Percentiles rank a stretch among this genome's conserved stretches.
Conservation (phyloP, 306 rosid species). For the Ceratonia siliqua region DNA sequence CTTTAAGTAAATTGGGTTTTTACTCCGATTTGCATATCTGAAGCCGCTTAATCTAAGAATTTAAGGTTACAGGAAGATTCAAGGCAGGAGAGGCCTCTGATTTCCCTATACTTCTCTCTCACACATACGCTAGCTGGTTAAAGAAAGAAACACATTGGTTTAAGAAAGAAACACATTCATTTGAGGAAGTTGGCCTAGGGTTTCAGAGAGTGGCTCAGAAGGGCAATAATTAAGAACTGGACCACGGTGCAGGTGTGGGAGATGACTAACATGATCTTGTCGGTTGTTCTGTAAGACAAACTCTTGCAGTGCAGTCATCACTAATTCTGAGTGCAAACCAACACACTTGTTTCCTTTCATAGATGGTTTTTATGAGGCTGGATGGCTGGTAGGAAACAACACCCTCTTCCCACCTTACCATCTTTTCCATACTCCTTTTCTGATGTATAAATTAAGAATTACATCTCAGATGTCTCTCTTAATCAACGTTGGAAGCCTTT, state of each 20-base stretch:
- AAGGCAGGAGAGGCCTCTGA: conserved; percentile 14
- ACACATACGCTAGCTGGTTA: neutral
- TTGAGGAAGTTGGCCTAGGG: conserved; percentile 42
- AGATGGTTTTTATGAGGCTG: conserved; percentile 43
- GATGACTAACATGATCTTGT: conserved; percentile 84
- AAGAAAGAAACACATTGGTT: conserved; percentile 42
- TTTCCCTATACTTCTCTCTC: neutral
- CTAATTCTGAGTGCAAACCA: conserved; percentile 43
- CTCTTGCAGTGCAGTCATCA: conserved; percentile 35
- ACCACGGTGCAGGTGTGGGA: conserved; percentile 64
- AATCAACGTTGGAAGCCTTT: conserved; percentile 30
- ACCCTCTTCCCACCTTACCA: neutral
- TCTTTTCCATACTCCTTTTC: conserved; percentile 24
- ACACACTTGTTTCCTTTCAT: conserved; percentile 47
- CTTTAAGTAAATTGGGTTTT: conserved; percentile 31
- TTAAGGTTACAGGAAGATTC: conserved; percentile 52
- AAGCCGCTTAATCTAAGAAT: neutral
- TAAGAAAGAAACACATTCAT: conserved; percentile 35
- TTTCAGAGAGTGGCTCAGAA: conserved; percentile 40
- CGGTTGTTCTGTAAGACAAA: conserved; percentile 63
- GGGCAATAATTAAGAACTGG: conserved; percentile 70
- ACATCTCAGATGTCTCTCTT: conserved; percentile 24
- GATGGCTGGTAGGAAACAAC: conserved; percentile 87
- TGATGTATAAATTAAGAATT: conserved; percentile 1
- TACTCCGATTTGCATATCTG: neutral